Conservation (phyloP, 805 yeast genomes). For the Pichia scutulata region DNA sequence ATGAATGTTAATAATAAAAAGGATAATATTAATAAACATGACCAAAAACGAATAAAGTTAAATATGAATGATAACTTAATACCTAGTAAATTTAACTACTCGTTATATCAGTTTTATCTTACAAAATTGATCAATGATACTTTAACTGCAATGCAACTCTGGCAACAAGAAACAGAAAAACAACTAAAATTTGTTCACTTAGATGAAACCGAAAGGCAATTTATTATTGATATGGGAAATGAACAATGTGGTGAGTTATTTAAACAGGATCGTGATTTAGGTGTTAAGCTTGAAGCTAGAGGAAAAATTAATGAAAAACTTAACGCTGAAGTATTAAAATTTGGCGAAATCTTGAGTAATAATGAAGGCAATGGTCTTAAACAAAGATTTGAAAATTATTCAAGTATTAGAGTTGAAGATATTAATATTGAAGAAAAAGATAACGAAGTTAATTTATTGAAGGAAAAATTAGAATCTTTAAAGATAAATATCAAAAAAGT, state of each 20-base stretch:
- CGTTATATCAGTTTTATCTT: constrained; percentile 29
- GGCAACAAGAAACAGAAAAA: constrained; percentile 17
- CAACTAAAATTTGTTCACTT: constrained; percentile 22
- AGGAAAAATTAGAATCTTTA: constrained; percentile 7
- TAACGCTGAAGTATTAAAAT: constrained; percentile 21
- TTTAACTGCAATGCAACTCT: constrained; percentile 23
- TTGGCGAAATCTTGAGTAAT: constrained; percentile 6
- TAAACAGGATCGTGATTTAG: constrained; percentile 29
- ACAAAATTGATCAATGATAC: constrained; percentile 32
- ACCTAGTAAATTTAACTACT: constrained; percentile 11
- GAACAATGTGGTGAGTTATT: constrained; percentile 34
- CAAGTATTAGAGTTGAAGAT: constrained; percentile 8
- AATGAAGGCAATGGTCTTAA: constrained; percentile 11
- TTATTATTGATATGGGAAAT: constrained; percentile 32
- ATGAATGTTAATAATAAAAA: background rate
- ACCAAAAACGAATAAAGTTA: background rate
- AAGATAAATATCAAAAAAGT: constrained; percentile 11
- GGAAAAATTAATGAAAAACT: constrained; percentile 26
- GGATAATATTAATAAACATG: background rate
- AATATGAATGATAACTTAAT: background rate
- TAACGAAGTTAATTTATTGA: constrained; percentile 11
- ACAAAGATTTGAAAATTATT: background rate
- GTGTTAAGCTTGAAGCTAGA: constrained; percentile 23
- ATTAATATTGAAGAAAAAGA: constrained; percentile 3
- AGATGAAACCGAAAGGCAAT: constrained; percentile 35